These are phyloP conservation scores for Aureobasidium sp. DNA, from an alignment of 2,329 filamentous ascomycete species.

Conservation along the genomic window DNA sequence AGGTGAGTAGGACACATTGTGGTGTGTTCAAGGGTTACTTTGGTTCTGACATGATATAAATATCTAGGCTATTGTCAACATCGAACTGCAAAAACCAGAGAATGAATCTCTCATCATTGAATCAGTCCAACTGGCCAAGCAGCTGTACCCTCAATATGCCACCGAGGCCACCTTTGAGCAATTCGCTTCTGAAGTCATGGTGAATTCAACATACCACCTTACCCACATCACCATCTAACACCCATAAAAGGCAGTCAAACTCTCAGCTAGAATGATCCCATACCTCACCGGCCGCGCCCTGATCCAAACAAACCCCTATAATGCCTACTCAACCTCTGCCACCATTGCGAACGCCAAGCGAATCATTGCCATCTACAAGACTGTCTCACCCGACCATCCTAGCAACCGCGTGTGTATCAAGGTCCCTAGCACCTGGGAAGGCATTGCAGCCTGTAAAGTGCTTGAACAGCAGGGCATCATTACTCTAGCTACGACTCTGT, in stretches of 20 bases:
- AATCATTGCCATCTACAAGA: conserved; percentile 15
- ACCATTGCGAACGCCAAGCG: conserved; percentile 17
- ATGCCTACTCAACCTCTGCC: conserved; percentile 15
- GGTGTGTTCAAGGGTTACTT: not conserved
- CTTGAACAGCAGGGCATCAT: conserved; percentile 49
- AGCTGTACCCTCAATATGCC: conserved; percentile 7
- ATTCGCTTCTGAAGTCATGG: conserved; percentile 18
- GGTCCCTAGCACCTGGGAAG: conserved; percentile 57
- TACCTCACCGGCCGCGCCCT: conserved; percentile 16
- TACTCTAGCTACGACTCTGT: conserved; percentile 57
- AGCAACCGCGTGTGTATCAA: conserved; percentile 52
- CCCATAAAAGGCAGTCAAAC: conserved; percentile 1
- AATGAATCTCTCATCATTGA: conserved; percentile 12
- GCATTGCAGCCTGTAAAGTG: conserved; percentile 51
- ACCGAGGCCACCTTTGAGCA: conserved; percentile 14
- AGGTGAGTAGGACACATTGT: not conserved
- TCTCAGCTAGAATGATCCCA: conserved; percentile 12
- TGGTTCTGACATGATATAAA: not conserved
- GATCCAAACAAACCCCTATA: conserved; percentile 19
- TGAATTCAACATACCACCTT: not conserved
- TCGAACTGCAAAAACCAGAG: conserved; percentile 14
- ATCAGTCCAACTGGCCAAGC: conserved; percentile 14
- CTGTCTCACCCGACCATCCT: not conserved
- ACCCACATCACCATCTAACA: not conserved
- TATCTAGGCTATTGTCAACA: conserved; percentile 17